A percentile compares a stretch with the other conserved stretches of the same genome.
These are phyloP conservation scores for Friedmanniomyces endolithicus DNA, from an alignment of 495 filamentous ascomycete species.

Conservation along the genomic window DNA sequence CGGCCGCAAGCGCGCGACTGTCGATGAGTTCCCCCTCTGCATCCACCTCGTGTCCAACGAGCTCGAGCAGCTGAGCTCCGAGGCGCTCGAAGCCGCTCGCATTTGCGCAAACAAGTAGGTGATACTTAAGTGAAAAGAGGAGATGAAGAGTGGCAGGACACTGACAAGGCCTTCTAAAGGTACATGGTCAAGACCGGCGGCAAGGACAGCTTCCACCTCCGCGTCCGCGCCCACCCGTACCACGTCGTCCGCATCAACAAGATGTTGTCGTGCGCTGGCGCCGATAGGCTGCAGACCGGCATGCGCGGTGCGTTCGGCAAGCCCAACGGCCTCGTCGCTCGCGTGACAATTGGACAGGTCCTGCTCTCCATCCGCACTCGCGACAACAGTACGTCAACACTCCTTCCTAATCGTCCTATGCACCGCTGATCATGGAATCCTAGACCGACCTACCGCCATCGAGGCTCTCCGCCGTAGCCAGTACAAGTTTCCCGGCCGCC, in stretches of 20 bases:
- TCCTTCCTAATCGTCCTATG: background rate
- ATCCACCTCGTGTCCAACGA: conserved; percentile 99
- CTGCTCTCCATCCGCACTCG: conserved; percentile 90
- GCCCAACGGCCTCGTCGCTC: conserved; percentile 92
- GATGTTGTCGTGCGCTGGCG: conserved; percentile 99
- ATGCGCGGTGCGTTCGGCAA: conserved; percentile 99
- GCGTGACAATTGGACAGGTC: conserved; percentile 99
- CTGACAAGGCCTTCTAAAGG: conserved; percentile 27
- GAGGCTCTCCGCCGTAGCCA: conserved; percentile 96
- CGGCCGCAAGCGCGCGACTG: conserved; percentile 92
- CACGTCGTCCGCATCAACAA: conserved; percentile 99
- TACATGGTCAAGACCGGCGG: conserved; percentile 93
- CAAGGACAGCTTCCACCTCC: conserved; percentile 99
- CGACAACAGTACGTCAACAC: conserved; percentile 54
- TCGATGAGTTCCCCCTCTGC: conserved; percentile 97
- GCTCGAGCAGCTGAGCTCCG: conserved; percentile 96
- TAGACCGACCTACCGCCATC: conserved; percentile 79
- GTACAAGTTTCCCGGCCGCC: conserved; percentile 99
- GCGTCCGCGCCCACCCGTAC: conserved; percentile 96
- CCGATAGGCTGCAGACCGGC: conserved; percentile 98
- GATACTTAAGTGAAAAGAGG: conserved; percentile 1
- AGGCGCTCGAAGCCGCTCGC: conserved; percentile 97
- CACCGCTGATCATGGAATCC: conserved; percentile 23
- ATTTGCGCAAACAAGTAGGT: conserved; percentile 95
- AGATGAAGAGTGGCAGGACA: background rate